Evolutionary conservation across 768 basidiomycete species (phyloP).

Genomic region (Tubosaeta sp.): DNA sequence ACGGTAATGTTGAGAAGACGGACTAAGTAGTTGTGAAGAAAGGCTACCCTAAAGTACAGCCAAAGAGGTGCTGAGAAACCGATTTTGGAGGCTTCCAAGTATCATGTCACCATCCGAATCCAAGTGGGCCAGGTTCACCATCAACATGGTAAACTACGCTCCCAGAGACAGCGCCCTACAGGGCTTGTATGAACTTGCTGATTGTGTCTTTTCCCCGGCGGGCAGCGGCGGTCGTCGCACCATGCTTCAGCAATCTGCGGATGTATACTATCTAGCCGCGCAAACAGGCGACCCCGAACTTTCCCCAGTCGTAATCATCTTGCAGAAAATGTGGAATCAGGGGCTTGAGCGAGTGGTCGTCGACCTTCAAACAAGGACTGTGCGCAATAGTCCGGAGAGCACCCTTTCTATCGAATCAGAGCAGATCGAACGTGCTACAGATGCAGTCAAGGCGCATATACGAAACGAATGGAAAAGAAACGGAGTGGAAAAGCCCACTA

Average conservation of each 20-base stretch:
- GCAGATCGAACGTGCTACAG: slow-evolving; percentile 14
- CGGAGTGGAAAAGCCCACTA: neutral
- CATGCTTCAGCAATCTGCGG: neutral
- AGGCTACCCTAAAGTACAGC: too few species aligned
- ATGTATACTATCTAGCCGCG: neutral
- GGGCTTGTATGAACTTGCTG: slow-evolving; percentile 16
- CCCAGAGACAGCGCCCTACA: neutral
- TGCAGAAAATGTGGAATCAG: slow-evolving; percentile 9
- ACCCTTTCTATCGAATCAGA: slow-evolving; percentile 15
- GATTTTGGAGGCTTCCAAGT: too few species aligned
- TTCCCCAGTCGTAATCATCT: slow-evolving; percentile 11
- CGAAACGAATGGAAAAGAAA: slow-evolving; percentile 7
- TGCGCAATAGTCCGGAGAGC: slow-evolving; percentile 8
- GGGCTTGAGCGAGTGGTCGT: slow-evolving; percentile 10
- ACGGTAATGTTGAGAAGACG: too few species aligned
- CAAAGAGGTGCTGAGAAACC: too few species aligned
- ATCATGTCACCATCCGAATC: neutral
- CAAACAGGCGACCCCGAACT: slow-evolving; percentile 6
- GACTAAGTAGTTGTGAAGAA: too few species aligned
- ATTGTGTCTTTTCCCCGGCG: slow-evolving; percentile 13
- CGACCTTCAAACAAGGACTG: slow-evolving; percentile 17
- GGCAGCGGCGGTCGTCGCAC: neutral
- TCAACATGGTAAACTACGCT: neutral
- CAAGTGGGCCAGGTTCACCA: neutral
- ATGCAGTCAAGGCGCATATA: slow-evolving; percentile 14